Percentiles rank a stretch among this genome's conserved stretches.
These are phyloP conservation scores for Ophiosphaerella narmari DNA, from an alignment of 2,329 filamentous ascomycete genomes.

Conservation along the genomic window DNA sequence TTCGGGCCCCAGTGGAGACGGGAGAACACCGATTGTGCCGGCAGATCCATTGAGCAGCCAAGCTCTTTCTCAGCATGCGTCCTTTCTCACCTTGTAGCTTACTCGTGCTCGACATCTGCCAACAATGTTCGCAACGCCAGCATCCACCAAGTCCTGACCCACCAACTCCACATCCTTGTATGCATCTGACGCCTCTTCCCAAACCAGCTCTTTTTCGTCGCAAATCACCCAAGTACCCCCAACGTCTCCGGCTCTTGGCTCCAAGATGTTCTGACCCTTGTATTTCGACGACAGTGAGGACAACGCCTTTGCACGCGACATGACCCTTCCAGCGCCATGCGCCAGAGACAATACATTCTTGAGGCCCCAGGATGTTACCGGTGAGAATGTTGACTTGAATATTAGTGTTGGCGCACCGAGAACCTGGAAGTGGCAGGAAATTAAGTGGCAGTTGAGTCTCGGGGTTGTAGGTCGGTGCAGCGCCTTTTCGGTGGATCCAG, in stretches of 20 bases:
- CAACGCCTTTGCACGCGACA: constrained; percentile 45
- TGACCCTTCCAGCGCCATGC: constrained; percentile 45
- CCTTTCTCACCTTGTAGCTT: constrained; percentile 47
- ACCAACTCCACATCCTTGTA: constrained; percentile 47
- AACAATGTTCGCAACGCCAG: constrained; percentile 36
- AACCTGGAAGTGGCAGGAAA: constrained; percentile 45
- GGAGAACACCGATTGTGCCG: not conserved
- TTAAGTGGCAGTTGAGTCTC: constrained; percentile 24
- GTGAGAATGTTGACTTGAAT: constrained; percentile 38
- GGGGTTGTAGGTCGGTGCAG: constrained; percentile 37
- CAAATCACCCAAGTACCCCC: constrained; percentile 47
- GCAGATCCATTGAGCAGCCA: not conserved
- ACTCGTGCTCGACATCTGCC: constrained; percentile 43
- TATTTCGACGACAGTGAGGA: constrained; percentile 40
- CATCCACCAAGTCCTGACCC: constrained; percentile 39
- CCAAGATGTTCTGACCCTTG: constrained; percentile 34
- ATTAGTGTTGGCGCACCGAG: constrained; percentile 47
- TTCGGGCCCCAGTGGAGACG: too few species aligned
- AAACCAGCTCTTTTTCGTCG: constrained; percentile 45
- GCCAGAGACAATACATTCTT: constrained; percentile 44
- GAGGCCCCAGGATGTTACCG: constrained; percentile 29
- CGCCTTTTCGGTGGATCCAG: constrained; percentile 49
- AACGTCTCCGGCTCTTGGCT: constrained; percentile 20
- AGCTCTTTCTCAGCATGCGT: constrained; percentile 18
- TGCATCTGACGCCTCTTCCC: constrained; percentile 47